These are phyloP conservation scores for Filobasidium uniguttulatum DNA, from an alignment of 1,284 basidiomycete species.

Conservation along the genomic window DNA sequence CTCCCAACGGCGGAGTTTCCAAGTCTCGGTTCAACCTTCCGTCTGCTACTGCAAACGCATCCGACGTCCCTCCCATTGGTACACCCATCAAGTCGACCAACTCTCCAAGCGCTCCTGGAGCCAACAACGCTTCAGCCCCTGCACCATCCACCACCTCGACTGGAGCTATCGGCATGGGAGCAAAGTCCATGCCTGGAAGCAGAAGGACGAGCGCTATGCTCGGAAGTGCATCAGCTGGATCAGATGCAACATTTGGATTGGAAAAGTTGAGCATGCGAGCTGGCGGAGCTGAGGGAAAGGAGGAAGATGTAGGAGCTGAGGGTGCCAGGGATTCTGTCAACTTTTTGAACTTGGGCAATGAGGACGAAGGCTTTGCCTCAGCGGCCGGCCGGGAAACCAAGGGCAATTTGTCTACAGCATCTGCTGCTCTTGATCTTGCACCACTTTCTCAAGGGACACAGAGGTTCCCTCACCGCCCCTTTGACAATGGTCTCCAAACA, in stretches of 20 bases:
- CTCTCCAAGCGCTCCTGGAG: too few species aligned
- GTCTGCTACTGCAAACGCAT: not conserved
- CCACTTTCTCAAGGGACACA: conserved; percentile 70
- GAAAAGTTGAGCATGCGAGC: conserved; percentile 35
- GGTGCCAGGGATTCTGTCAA: conserved; percentile 60
- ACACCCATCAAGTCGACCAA: not conserved
- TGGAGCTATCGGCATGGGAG: conserved; percentile 19
- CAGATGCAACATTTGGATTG: conserved; percentile 33
- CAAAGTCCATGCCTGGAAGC: conserved; percentile 36
- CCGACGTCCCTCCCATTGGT: not conserved
- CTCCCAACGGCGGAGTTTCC: not conserved
- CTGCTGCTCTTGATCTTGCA: conserved; percentile 82
- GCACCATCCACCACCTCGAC: not conserved
- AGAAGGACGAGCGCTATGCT: conserved; percentile 26
- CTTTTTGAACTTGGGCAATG: conserved; percentile 68
- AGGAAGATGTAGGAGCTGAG: conserved; percentile 34
- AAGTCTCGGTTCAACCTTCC: conserved; percentile 1
- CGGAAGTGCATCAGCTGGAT: conserved; percentile 16
- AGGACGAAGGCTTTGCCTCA: conserved; percentile 68
- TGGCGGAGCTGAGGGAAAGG: conserved; percentile 21
- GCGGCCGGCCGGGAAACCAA: not conserved
- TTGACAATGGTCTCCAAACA: conserved; percentile 50
- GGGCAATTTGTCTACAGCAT: conserved; percentile 64
- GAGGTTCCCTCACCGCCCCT: conserved; percentile 48
- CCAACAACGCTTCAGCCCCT: not conserved